These are phyloP conservation scores for Cryphonectria japonica DNA, from an alignment of 2,329 filamentous ascomycete genomes.

Conservation along the genomic window DNA sequence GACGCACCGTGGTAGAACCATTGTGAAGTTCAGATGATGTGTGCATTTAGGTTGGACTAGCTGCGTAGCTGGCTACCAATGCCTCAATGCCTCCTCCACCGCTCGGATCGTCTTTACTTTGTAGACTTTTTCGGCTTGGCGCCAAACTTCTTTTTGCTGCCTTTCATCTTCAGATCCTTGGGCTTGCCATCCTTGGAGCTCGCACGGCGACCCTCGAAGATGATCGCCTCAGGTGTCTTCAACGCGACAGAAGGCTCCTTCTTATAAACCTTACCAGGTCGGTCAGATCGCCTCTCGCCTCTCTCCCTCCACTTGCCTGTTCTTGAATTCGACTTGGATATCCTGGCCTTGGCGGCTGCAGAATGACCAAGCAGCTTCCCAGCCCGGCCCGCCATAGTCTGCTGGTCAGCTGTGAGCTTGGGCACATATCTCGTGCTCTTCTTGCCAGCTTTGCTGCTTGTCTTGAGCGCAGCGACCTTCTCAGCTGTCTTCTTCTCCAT, in stretches of 20 bases:
- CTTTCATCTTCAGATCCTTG: slow-evolving; percentile 63
- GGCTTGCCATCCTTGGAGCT: slow-evolving; percentile 67
- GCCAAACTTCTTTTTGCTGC: slow-evolving; percentile 49
- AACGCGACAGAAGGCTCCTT: slow-evolving; percentile 43
- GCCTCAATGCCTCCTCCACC: too few relatives aligned
- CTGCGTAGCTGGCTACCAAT: not conserved
- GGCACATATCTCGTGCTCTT: slow-evolving; percentile 63
- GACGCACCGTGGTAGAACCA: not conserved
- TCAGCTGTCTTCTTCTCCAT: slow-evolving; percentile 52
- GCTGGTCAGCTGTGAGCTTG: slow-evolving; percentile 71
- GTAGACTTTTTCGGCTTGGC: slow-evolving; percentile 40
- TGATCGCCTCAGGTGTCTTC: slow-evolving; percentile 68
- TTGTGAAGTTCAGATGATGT: not conserved
- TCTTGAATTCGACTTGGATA: slow-evolving; percentile 16
- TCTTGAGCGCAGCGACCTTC: slow-evolving; percentile 22
- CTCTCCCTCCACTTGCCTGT: slow-evolving; percentile 17
- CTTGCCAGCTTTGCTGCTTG: slow-evolving; percentile 36
- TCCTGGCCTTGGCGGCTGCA: slow-evolving; percentile 48
- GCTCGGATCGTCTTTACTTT: slow-evolving; percentile 10
- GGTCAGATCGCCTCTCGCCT: slow-evolving; percentile 10
- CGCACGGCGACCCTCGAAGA: slow-evolving; percentile 83
- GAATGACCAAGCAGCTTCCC: slow-evolving; percentile 74
- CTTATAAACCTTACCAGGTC: slow-evolving; percentile 8
- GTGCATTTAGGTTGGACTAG: not conserved
- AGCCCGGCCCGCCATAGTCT: slow-evolving; percentile 73